A percentile compares a stretch with the other conserved stretches of the same genome.
These are phyloP conservation scores for Diplodia corticola DNA, from an alignment of 2,329 filamentous ascomycete species.

Conservation along the genomic window DNA sequence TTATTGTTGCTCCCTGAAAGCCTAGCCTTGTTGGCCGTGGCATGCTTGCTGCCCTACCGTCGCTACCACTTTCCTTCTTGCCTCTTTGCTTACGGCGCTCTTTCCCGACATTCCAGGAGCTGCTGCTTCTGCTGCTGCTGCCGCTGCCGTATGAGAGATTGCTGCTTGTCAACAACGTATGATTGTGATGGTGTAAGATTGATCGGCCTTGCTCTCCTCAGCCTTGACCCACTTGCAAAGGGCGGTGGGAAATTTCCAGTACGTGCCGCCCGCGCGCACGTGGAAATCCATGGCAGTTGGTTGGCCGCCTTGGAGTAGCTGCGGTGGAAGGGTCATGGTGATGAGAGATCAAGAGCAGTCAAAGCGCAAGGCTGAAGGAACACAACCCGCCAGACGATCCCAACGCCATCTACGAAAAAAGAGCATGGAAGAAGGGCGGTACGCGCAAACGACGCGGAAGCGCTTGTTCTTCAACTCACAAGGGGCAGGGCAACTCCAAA, in stretches of 20 bases:
- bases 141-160: neutral
- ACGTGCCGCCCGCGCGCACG: neutral
- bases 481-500: neutral
- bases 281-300: neutral
- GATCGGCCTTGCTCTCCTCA: neutral
- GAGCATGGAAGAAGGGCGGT: neutral
- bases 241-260: neutral
- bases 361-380: neutral
- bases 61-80: neutral
- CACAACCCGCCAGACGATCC: neutral
- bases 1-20: neutral
- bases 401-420: neutral
- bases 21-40: neutral
- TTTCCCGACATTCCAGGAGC: neutral
- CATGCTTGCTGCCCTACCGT: neutral
- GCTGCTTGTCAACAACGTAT: neutral
- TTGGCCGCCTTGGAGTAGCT: neutral
- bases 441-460: too few relatives aligned
- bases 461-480: neutral
- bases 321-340: neutral
- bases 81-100: neutral
- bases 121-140: too few relatives aligned
- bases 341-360: neutral
- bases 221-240: neutral
- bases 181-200: neutral